Percentiles rank a stretch among this genome's conserved stretches.
phyloP scores from a whole-genome alignment of 1,284 basidiomycete species.

The Melampsora occidentalis region DNA sequence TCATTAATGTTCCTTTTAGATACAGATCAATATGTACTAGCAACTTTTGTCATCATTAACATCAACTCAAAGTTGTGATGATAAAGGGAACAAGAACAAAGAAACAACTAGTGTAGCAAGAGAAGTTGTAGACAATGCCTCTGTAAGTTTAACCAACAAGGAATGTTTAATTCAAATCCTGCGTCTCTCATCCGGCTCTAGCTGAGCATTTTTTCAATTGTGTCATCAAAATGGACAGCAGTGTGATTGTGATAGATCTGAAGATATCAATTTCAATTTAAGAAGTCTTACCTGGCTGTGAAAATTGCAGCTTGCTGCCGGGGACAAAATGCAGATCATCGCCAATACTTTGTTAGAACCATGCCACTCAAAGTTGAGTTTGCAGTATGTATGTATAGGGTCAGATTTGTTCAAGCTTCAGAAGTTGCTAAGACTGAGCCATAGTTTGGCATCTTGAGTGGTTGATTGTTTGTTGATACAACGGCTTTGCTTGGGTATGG shows the following conservation, averaged over 20 bases:
- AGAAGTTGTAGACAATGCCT: no score
- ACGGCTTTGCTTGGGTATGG: no score
- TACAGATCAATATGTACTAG: no score
- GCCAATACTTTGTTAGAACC: constrained; percentile 83
- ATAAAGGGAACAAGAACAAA: no score
- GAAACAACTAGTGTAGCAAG: no score
- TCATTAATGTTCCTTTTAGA: no score
- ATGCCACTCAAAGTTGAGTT: not conserved
- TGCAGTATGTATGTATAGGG: not conserved
- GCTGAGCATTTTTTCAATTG: constrained; percentile 46
- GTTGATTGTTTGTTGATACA: no score
- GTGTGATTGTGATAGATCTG: not conserved
- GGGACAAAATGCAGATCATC: constrained; percentile 61
- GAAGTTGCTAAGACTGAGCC: not conserved
- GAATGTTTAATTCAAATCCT: constrained; percentile 70
- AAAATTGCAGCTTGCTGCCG: constrained; percentile 34
- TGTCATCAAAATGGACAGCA: constrained; percentile 36
- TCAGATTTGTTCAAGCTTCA: not conserved
- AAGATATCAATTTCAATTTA: not conserved
- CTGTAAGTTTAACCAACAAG: constrained; percentile 84
- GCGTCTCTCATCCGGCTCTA: constrained; percentile 46
- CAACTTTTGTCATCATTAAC: no score
- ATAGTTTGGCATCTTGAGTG: constrained; percentile 10
- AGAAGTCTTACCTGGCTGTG: constrained; percentile 11
- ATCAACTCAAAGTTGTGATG: no score